A percentile compares a stretch with the other conserved stretches of the same genome.
Conservation (phyloP, 2,329 filamentous ascomycete genomes). For the Dactylellina sp. region DNA sequence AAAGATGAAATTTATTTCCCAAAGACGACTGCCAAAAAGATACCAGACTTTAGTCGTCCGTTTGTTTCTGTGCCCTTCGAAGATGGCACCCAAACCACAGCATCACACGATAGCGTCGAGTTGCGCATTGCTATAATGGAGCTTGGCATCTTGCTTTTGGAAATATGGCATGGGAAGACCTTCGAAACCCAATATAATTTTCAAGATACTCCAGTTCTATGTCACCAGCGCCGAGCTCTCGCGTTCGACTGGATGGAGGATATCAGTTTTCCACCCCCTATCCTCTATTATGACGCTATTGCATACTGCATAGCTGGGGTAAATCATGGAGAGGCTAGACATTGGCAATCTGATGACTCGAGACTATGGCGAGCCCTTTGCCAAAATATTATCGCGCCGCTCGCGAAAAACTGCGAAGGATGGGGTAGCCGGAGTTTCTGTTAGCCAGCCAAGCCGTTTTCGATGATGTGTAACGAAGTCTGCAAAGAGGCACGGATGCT, state of each 20-base stretch:
- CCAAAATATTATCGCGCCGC: conserved; percentile 56
- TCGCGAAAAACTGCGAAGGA: conserved; percentile 41
- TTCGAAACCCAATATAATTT: conserved; percentile 52
- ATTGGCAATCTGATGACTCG: conserved; percentile 34
- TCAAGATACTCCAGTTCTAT: neutral
- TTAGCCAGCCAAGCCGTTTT: neutral
- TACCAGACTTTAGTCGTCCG: conserved; percentile 31
- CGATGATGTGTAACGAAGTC: too few species aligned
- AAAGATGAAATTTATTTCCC: conserved; percentile 56
- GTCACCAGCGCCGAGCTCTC: conserved; percentile 17
- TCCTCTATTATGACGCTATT: conserved; percentile 31
- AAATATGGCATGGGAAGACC: conserved; percentile 59
- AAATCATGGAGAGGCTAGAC: conserved; percentile 23
- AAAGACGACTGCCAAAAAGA: conserved; percentile 11
- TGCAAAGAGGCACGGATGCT: too few species aligned
- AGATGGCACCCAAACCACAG: neutral
- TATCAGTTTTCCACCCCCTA: conserved; percentile 28
- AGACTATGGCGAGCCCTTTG: conserved; percentile 57
- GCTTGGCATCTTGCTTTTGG: conserved; percentile 60
- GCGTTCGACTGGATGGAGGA: conserved; percentile 42
- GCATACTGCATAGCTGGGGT: conserved; percentile 43
- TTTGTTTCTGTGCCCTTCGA: conserved; percentile 43
- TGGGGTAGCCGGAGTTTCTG: conserved; percentile 16
- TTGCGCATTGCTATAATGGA: conserved; percentile 58
- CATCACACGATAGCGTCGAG: conserved; percentile 20